Evolutionary conservation across 202 grass and related monocot genomes (phyloP).

Genomic region (Carex arenaria): DNA sequence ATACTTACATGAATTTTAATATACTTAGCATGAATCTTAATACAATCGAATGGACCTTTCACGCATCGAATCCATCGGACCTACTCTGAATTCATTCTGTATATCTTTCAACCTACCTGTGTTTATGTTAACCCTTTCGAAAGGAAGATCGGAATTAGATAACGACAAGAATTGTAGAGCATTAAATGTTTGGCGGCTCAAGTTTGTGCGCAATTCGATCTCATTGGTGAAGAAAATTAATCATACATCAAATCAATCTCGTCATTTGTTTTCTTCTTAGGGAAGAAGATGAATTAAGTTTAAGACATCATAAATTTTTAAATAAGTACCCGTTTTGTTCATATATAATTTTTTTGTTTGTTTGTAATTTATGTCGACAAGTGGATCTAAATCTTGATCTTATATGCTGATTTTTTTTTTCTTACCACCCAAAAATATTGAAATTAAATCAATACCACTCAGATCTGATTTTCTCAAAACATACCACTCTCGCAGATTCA

Average conservation of each 20-base stretch:
- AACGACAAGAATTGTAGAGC: constrained; percentile 8
- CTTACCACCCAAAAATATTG: too few species aligned
- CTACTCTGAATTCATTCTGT: too few species aligned
- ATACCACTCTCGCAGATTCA: too few species aligned
- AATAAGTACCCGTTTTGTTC: not conserved
- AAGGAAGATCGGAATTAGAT: not conserved
- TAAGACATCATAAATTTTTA: not conserved
- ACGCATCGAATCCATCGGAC: too few species aligned
- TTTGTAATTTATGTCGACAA: not conserved
- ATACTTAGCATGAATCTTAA: too few species aligned
- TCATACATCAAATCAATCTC: constrained; percentile 3
- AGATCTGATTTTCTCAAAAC: too few species aligned
- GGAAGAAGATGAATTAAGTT: too few species aligned
- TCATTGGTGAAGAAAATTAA: constrained; percentile 12
- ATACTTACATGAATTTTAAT: too few species aligned
- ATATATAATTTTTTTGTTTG: not conserved
- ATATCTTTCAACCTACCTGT: not conserved
- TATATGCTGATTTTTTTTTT: not conserved
- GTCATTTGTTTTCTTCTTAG: not conserved
- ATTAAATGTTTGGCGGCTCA: constrained; percentile 1
- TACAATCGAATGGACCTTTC: too few species aligned
- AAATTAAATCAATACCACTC: too few species aligned
- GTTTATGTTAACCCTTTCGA: not conserved
- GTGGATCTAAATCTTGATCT: not conserved
- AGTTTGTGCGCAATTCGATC: not conserved